A percentile compares a stretch with the other conserved stretches of the same genome.
Evolutionary conservation across 805 yeast species (phyloP).

Genomic region (Hanseniaspora pseudoguilliermondii): DNA sequence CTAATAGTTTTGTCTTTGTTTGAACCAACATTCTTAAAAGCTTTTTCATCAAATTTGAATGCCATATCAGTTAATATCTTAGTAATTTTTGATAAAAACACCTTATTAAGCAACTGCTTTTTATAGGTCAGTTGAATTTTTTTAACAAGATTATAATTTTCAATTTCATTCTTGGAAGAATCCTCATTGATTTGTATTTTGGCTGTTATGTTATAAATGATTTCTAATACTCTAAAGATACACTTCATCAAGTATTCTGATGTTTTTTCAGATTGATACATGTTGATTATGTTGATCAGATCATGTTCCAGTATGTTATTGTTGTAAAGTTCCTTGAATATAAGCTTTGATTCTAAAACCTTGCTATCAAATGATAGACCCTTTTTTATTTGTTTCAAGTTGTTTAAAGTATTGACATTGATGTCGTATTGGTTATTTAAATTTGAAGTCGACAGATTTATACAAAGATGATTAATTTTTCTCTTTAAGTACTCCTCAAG

Average conservation of each 20-base stretch:
- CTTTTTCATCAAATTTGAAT: background rate
- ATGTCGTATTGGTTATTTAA: constrained; percentile 39
- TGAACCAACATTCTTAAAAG: background rate
- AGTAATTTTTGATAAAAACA: constrained; percentile 13
- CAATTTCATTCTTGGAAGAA: constrained; percentile 45
- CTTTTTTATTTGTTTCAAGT: constrained; percentile 73
- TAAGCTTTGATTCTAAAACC: constrained; percentile 53
- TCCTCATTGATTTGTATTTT: constrained; percentile 58
- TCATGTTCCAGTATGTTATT: constrained; percentile 63
- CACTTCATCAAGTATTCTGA: constrained; percentile 38
- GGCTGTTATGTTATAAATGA: constrained; percentile 76
- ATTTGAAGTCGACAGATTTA: background rate
- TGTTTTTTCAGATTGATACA: constrained; percentile 24
- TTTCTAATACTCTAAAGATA: constrained; percentile 60
- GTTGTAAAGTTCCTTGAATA: constrained; percentile 78
- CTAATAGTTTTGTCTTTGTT: constrained; percentile 63
- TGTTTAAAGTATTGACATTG: constrained; percentile 68
- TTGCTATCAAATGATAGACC: constrained; percentile 85
- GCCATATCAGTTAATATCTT: background rate
- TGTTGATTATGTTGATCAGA: constrained; percentile 50
- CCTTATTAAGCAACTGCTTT: constrained; percentile 51
- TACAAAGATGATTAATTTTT: constrained; percentile 10
- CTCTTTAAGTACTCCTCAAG: constrained; percentile 9
- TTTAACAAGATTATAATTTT: constrained; percentile 46
- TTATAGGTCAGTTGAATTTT: constrained; percentile 63